Evolutionary conservation across 2,329 filamentous ascomycete genomes (phyloP), one percentile per base, ranked within the genome.

Genomic region (Fusarium marasasianum): DNA sequence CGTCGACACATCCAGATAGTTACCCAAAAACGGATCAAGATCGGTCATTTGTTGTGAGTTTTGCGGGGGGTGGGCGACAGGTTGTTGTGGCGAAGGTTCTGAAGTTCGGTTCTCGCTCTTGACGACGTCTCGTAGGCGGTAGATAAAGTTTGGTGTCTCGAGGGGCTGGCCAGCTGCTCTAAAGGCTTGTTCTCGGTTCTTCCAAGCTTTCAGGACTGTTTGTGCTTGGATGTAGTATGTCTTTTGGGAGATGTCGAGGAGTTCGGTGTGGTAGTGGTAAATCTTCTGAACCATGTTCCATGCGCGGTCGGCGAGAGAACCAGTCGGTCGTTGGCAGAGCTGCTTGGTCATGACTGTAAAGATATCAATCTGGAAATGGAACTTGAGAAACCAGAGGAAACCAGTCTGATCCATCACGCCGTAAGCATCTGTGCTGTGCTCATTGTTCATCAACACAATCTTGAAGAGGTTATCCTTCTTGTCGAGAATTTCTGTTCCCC

Each of bases 401-500:
- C 87, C 86, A 1, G 81, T 83, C 31, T 84, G 81, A 24, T 81
- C 79, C 72, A 86, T 81, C 5, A 82, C 77, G 33, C 83, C 78
- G 72, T 88, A 87, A 18, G 86, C 80, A 14, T 81, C 80, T 15
- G 86, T 78, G 61, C 85, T 85, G 69, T 87, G 84, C 73, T 89
- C 87, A 24, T 85, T 82, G 35, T 85, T 82, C 47, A 84, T 82
- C 29, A 91, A 75, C 3, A 88, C 83, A 20, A 90, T 81, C 74
- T 87, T 87, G 82, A 91, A 90, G 13, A 90, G 80, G 61, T 88
- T 87, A 76, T 90, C 88, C 51, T 86, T 84, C 26, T 83, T 80
- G 26, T 83, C 84, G 40, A 84, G 82, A 14, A 88, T 83, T 72
- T 90, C 88, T 4, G 82, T 85, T 14, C 84, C 85, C 81, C 84